A percentile compares a stretch with the other conserved stretches of the same genome.
These are phyloP conservation scores for Sporisorium scitamineum DNA, from an alignment of 1,284 basidiomycete genomes.

Conservation along the genomic window DNA sequence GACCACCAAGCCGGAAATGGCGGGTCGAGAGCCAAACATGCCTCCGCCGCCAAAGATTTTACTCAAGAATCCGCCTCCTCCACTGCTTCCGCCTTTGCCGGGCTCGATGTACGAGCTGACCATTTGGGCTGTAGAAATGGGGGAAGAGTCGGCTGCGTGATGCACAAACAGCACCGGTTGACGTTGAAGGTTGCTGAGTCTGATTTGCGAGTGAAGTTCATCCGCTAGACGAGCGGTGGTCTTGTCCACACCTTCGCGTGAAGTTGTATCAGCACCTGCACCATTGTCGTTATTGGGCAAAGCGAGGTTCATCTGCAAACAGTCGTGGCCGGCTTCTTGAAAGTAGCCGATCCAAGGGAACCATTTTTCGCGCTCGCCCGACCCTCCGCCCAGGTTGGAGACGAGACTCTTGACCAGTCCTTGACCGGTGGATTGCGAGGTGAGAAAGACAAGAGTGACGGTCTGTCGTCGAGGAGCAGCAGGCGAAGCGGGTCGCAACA, in stretches of 20 bases:
- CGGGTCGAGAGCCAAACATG: slow-evolving; percentile 30
- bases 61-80: slow-evolving; percentile 21
- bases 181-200: slow-evolving; percentile 42
- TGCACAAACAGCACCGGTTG: slow-evolving; percentile 51
- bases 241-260: neutral
- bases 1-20: slow-evolving; percentile 39
- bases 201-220: slow-evolving; percentile 43
- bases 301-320: slow-evolving; percentile 47
- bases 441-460: slow-evolving; percentile 39
- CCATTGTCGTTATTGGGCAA: neutral
- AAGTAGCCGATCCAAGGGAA: slow-evolving; percentile 52
- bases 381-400: slow-evolving; percentile 20
- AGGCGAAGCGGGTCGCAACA: slow-evolving; percentile 36
- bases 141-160: slow-evolving; percentile 9
- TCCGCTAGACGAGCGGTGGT: slow-evolving; percentile 18
- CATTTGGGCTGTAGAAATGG: slow-evolving; percentile 6
- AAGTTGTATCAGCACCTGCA: neutral
- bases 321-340: slow-evolving; percentile 49
- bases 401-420: slow-evolving; percentile 34
- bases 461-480: slow-evolving; percentile 39
- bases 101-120: slow-evolving; percentile 44
- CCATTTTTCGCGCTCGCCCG: slow-evolving; percentile 32
- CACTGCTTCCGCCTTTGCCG: neutral
- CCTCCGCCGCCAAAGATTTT: slow-evolving; percentile 39
- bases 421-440: slow-evolving; percentile 6